phyloP scores from a whole-genome alignment of 305 asterid genomes.

The Solanum hybrid region DNA sequence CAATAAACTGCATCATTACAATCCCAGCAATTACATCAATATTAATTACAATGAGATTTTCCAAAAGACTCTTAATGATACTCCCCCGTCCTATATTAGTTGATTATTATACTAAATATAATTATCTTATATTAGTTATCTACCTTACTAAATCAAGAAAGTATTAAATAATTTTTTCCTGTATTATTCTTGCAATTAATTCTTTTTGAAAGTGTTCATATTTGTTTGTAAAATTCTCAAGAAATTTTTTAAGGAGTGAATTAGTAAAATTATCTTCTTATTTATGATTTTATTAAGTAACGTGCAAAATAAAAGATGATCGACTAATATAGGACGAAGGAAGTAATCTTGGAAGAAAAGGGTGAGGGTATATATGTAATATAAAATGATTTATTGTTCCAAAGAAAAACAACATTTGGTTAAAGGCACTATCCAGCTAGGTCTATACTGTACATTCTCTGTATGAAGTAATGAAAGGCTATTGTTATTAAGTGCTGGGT shows the following conservation, averaged over 20 bases:
- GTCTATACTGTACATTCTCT: not conserved
- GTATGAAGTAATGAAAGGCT: not conserved
- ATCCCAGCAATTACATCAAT: too few species aligned
- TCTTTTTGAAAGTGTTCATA: not conserved
- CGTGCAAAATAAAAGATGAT: not conserved
- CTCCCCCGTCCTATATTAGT: too few species aligned
- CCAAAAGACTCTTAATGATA: too few species aligned
- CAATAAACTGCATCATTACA: too few species aligned
- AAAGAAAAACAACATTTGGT: not conserved
- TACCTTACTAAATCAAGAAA: too few species aligned
- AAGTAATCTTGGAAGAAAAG: not conserved
- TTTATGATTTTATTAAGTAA: too few species aligned
- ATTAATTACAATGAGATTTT: too few species aligned
- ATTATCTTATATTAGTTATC: not conserved
- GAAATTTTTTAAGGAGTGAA: too few species aligned
- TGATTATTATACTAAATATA: too few species aligned
- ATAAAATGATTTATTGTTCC: not conserved
- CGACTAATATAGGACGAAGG: not conserved
- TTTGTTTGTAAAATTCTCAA: not conserved
- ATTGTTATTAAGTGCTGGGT: constrained; percentile 8
- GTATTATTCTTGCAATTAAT: not conserved
- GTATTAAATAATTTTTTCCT: too few species aligned
- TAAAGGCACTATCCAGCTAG: not conserved
- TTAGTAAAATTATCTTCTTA: too few species aligned
- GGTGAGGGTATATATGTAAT: not conserved